Percentiles rank a stretch among this genome's conserved stretches.
These are phyloP conservation scores for Flaveria ramosissima DNA, from an alignment of 129 eudicot species.

Conservation along the genomic window DNA sequence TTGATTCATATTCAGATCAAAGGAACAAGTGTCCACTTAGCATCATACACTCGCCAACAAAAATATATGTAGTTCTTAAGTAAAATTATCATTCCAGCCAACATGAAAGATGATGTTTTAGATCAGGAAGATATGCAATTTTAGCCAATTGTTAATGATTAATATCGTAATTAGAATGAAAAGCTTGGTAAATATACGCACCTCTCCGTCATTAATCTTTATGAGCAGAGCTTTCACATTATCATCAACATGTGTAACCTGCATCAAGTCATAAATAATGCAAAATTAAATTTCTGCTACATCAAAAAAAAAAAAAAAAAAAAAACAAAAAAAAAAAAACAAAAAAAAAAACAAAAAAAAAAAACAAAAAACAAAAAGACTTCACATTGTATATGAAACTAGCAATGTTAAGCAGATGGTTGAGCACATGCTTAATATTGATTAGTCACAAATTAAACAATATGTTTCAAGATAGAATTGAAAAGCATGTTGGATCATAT, in stretches of 20 bases:
- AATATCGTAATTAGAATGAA: not conserved
- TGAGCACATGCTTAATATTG: not conserved
- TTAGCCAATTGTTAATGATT: not conserved
- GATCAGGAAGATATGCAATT: constrained; percentile 1
- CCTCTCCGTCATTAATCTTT: constrained; percentile 76
- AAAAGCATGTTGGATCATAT: not conserved
- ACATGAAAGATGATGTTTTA: constrained; percentile 17
- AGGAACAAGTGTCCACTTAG: not conserved
- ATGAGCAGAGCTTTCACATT: constrained; percentile 68
- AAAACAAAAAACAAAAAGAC: too few species aligned
- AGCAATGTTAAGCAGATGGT: not conserved
- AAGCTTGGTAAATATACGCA: constrained; percentile 25
- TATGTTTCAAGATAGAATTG: not conserved
- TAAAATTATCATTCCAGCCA: not conserved
- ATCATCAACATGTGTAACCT: constrained; percentile 76
- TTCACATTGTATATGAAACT: not conserved
- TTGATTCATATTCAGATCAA: not conserved
- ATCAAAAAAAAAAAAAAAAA: not conserved
- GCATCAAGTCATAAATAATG: constrained; percentile 29
- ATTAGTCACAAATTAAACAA: not conserved
- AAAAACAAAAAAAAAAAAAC: too few species aligned
- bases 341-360: too few species aligned
- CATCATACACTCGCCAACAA: not conserved
- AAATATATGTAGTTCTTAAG: not conserved
- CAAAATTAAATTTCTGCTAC: constrained; percentile 3